Percentiles rank a stretch among this genome's conserved stretches.
Evolutionary conservation across 306 rosid genomes (phyloP).

Genomic region (Clitoria ternatea): DNA sequence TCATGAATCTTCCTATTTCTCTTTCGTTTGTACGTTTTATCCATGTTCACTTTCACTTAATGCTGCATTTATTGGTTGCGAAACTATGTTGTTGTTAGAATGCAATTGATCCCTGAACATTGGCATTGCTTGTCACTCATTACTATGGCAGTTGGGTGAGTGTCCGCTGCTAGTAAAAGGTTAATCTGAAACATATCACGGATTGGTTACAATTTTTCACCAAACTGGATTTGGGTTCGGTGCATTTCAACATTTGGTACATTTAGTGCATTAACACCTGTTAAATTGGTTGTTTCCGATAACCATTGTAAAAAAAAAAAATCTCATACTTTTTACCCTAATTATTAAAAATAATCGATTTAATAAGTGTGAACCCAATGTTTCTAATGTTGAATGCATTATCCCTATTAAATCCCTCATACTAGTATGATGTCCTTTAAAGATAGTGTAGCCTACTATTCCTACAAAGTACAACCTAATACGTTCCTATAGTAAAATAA

Average conservation of each 20-base stretch:
- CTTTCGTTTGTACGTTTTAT: neutral
- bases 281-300: no score
- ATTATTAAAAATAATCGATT: no score
- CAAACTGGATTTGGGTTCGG: no score
- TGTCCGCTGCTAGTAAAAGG: neutral
- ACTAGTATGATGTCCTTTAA: neutral
- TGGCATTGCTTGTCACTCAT: neutral
- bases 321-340: no score
- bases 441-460: neutral
- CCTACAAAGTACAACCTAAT: neutral
- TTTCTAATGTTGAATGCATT: no score
- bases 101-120: neutral
- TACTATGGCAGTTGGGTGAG: neutral
- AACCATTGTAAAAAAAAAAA: no score
- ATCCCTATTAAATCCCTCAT: slow-evolving; percentile 1
- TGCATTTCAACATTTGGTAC: no score
- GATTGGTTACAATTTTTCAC: neutral
- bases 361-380: no score
- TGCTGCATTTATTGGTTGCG: neutral
- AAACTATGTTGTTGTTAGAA: neutral
- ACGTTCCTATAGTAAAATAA: neutral
- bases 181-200: neutral
- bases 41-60: neutral
- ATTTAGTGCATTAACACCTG: no score
- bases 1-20: neutral